A percentile compares a stretch with the other conserved stretches of the same genome.
Evolutionary conservation across 495 filamentous ascomycete genomes (phyloP).

Genomic region (Hypoxylon perforatum): DNA sequence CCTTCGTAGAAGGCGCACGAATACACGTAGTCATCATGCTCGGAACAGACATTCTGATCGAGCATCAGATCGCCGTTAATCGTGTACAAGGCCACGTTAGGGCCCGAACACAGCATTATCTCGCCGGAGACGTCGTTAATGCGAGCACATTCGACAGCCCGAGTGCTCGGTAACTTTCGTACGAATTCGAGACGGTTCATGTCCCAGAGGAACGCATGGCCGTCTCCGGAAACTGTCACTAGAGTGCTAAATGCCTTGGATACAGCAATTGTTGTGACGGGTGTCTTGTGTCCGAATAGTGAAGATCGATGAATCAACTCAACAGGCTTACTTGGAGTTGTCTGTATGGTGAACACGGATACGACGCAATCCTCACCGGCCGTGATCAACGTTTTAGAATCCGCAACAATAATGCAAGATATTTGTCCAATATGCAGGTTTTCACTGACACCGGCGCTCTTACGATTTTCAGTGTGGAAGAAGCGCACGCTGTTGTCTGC

Average conservation of each 20-base stretch:
- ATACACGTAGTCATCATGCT: conserved; percentile 76
- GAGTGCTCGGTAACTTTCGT: conserved; percentile 69
- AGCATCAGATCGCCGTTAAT: conserved; percentile 87
- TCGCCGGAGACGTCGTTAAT: conserved; percentile 92
- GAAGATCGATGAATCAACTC: conserved; percentile 84
- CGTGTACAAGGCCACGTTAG: conserved; percentile 80
- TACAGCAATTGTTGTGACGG: conserved; percentile 82
- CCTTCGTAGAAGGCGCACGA: conserved; percentile 96
- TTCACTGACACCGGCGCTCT: conserved; percentile 83
- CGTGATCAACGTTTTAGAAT: conserved; percentile 89
- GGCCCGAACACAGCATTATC: conserved; percentile 83
- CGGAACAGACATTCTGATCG: conserved; percentile 79
- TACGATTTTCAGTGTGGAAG: conserved; percentile 78
- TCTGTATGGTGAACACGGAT: conserved; percentile 77
- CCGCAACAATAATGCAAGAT: conserved; percentile 82
- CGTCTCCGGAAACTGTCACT: conserved; percentile 82
- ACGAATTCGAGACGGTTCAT: conserved; percentile 89
- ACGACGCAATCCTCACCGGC: conserved; percentile 92
- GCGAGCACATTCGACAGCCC: conserved; percentile 72
- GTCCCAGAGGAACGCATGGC: conserved; percentile 90
- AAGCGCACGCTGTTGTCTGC: conserved; percentile 92
- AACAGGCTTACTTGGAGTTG: conserved; percentile 67
- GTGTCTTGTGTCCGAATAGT: conserved; percentile 87
- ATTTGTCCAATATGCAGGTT: conserved; percentile 91
- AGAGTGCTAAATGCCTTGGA: conserved; percentile 89